phyloP scores from a whole-genome alignment of 345 rosid genomes.

The Pugionium dolabratum region DNA sequence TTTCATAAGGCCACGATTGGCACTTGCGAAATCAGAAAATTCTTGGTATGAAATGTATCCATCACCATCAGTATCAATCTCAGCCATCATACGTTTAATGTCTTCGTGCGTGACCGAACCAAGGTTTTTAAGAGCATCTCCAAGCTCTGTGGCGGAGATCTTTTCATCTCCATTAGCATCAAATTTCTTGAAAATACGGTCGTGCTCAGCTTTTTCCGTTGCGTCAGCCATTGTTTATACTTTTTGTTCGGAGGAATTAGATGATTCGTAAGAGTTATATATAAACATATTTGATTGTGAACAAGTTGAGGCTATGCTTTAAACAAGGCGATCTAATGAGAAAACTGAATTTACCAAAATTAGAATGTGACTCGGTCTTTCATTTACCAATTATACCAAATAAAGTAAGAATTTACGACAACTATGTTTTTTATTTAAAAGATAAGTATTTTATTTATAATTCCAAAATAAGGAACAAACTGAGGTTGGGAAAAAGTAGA shows the following conservation, averaged over 20 bases:
- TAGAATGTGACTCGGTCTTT: slow-evolving; percentile 34
- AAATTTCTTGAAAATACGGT: slow-evolving; percentile 74
- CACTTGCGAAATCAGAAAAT: slow-evolving; percentile 66
- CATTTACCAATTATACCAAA: too few species aligned
- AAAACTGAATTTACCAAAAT: slow-evolving; percentile 26
- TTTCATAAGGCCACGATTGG: slow-evolving; percentile 77
- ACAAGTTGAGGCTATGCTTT: slow-evolving; percentile 40
- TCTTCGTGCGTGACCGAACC: slow-evolving; percentile 65
- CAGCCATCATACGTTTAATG: slow-evolving; percentile 76
- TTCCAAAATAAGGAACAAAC: too few species aligned
- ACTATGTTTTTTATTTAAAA: too few species aligned
- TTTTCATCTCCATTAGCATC: slow-evolving; percentile 85
- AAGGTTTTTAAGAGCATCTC: slow-evolving; percentile 66
- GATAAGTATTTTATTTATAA: too few species aligned
- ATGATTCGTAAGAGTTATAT: slow-evolving; percentile 11
- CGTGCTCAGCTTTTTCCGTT: slow-evolving; percentile 53
- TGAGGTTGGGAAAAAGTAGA: too few species aligned
- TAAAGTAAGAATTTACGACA: too few species aligned
- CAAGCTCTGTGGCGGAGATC: slow-evolving; percentile 77
- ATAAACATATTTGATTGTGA: slow-evolving; percentile 28
- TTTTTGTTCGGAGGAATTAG: not conserved
- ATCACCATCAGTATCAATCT: slow-evolving; percentile 88
- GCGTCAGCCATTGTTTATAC: slow-evolving; percentile 55
- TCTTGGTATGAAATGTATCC: slow-evolving; percentile 78
- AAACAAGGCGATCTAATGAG: slow-evolving; percentile 24